A percentile compares a stretch with the other conserved stretches of the same genome.
These are phyloP conservation scores for Omphalotus olearius DNA, from an alignment of 1,284 basidiomycete species.

Conservation along the genomic window DNA sequence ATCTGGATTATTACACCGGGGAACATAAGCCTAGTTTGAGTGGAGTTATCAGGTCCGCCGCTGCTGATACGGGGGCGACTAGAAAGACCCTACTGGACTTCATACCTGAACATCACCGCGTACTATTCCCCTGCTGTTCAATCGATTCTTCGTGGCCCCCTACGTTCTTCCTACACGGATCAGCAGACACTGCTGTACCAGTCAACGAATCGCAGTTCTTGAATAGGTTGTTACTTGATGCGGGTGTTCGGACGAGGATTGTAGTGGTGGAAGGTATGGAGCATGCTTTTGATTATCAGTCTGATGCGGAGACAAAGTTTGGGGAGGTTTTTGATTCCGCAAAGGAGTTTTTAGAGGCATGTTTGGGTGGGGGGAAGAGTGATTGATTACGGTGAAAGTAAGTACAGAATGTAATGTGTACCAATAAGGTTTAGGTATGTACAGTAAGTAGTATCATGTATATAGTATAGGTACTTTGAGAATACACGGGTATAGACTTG, in stretches of 20 bases:
- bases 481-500: too few species aligned
- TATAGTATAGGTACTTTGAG: too few species aligned
- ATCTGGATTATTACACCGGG: constrained; percentile 14
- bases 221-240: constrained; percentile 30
- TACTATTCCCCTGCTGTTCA: constrained; percentile 10
- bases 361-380: neutral
- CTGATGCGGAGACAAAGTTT: constrained; percentile 33
- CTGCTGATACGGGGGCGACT: neutral
- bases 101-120: constrained; percentile 4
- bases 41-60: neutral
- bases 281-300: constrained; percentile 54
- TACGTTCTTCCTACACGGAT: constrained; percentile 52
- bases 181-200: constrained; percentile 48
- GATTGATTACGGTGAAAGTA: too few species aligned
- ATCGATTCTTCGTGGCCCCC: constrained; percentile 40
- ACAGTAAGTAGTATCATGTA: too few species aligned
- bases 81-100: neutral
- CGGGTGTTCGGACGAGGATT: constrained; percentile 35
- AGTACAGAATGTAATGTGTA: too few species aligned
- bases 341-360: constrained; percentile 27
- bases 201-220: constrained; percentile 43
- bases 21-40: constrained; percentile 14
- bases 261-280: constrained; percentile 43
- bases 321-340: constrained; percentile 31
- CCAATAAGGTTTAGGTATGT: too few species aligned